Evolutionary conservation across 2,329 filamentous ascomycete species (phyloP).

Genomic region (Camillea tinctor): DNA sequence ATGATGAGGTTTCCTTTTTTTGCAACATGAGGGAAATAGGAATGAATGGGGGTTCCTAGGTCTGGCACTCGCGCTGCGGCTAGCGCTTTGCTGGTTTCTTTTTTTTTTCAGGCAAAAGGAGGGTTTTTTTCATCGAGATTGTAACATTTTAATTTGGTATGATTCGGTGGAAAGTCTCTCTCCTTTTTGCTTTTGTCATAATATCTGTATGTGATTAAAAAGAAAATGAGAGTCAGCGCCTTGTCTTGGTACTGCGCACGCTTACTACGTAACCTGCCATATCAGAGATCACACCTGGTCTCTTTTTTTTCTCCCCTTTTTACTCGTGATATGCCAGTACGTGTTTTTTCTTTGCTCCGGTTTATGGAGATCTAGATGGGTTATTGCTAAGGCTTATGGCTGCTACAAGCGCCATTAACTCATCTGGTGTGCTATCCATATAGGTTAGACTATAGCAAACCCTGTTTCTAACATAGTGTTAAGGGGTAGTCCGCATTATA

Average conservation of each 20-base stretch:
- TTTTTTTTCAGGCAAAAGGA: neutral
- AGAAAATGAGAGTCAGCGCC: neutral
- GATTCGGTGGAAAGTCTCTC: neutral
- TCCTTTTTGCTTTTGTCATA: conserved; percentile 8
- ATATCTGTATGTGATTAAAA: conserved; percentile 19
- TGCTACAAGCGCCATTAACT: no score
- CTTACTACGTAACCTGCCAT: neutral
- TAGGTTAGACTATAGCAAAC: no score
- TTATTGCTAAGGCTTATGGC: no score
- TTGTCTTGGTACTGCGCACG: neutral
- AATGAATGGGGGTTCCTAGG: neutral
- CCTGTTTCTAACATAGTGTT: no score
- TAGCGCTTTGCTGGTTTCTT: neutral
- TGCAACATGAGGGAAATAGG: neutral
- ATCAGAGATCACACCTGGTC: neutral
- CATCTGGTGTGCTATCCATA: no score
- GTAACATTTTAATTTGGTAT: no score
- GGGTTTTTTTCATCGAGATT: neutral
- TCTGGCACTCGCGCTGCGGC: neutral
- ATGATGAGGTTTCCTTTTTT: neutral
- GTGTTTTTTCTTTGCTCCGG: neutral
- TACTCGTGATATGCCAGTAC: neutral
- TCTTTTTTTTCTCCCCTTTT: neutral
- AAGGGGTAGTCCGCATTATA: no score
- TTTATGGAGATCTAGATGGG: no score